Evolutionary conservation across 257 asterid species (phyloP).

Genomic region (Rubia yunnanensis): DNA sequence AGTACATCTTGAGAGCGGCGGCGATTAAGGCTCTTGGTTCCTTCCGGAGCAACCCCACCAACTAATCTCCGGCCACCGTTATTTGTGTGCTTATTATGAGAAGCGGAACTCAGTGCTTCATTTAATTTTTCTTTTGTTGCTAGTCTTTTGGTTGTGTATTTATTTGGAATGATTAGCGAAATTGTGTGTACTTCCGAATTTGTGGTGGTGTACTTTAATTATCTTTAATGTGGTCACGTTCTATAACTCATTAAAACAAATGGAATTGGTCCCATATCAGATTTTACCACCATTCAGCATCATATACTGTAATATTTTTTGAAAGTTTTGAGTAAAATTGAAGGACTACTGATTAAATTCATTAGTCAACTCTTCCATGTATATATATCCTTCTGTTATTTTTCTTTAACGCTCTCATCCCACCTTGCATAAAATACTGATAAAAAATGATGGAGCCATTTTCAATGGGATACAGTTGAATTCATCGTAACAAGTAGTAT

Average conservation of each 20-base stretch:
- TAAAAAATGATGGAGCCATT: too few relatives aligned
- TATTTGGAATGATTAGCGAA: slow-evolving; percentile 13
- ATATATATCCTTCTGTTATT: too few relatives aligned
- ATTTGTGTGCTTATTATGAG: not conserved
- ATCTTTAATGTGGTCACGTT: not conserved
- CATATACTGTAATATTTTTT: too few relatives aligned
- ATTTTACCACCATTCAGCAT: too few relatives aligned
- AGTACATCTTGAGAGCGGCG: slow-evolving; percentile 74
- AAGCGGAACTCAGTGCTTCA: not conserved
- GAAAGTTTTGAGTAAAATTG: too few relatives aligned
- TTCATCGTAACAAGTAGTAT: too few relatives aligned
- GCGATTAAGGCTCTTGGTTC: slow-evolving; percentile 83
- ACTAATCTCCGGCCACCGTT: slow-evolving; percentile 21
- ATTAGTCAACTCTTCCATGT: too few relatives aligned
- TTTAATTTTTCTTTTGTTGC: not conserved
- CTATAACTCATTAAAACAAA: not conserved
- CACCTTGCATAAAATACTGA: too few relatives aligned
- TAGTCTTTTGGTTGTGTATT: slow-evolving; percentile 19
- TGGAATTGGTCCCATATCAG: not conserved
- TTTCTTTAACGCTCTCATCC: too few relatives aligned
- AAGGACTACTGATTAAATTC: too few relatives aligned
- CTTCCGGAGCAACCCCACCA: slow-evolving; percentile 74
- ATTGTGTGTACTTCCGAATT: not conserved
- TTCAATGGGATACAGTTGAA: too few relatives aligned
- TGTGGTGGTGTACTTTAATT: not conserved